These are phyloP conservation scores for Talaromyces marneffei DNA, from an alignment of 2,329 filamentous ascomycete genomes.

Conservation along the genomic window DNA sequence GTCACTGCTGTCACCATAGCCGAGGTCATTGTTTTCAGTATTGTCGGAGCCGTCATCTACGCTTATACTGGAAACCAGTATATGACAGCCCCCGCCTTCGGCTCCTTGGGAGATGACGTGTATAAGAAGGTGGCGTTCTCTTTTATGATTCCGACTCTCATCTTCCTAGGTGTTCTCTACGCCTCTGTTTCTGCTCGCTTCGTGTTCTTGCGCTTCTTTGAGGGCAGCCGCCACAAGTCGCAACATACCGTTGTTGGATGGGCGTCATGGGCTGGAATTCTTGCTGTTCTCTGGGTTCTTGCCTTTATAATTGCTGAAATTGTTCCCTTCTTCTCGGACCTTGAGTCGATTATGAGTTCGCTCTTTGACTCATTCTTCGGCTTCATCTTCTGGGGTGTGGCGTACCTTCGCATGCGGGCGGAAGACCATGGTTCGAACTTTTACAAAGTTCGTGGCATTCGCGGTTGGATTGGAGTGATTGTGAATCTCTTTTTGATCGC, in stretches of 20 bases:
- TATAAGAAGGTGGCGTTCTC: conserved; percentile 88
- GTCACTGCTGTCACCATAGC: conserved; percentile 85
- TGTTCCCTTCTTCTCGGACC: conserved; percentile 85
- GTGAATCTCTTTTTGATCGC: conserved; percentile 69
- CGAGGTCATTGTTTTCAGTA: conserved; percentile 77
- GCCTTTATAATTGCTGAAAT: conserved; percentile 89
- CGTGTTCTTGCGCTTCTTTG: conserved; percentile 84
- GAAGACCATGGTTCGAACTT: conserved; percentile 38
- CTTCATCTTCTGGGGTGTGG: conserved; percentile 73
- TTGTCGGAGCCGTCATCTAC: conserved; percentile 76
- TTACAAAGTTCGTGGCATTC: conserved; percentile 37
- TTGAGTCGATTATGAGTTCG: conserved; percentile 54
- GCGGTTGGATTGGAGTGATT: conserved; percentile 38
- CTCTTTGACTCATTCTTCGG: conserved; percentile 76
- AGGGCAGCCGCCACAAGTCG: conserved; percentile 70
- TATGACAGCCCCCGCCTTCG: conserved; percentile 81
- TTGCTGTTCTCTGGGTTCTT: conserved; percentile 63
- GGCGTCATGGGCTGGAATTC: conserved; percentile 68
- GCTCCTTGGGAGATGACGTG: conserved; percentile 64
- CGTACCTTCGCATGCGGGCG: conserved; percentile 41
- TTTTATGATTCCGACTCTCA: conserved; percentile 92
- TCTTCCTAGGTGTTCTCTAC: conserved; percentile 87
- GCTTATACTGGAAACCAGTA: conserved; percentile 87
- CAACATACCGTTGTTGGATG: conserved; percentile 78
- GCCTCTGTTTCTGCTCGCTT: conserved; percentile 86